phyloP scores from a whole-genome alignment of 371 early-diverging fungal genomes.

The Parasitella parasitica region DNA sequence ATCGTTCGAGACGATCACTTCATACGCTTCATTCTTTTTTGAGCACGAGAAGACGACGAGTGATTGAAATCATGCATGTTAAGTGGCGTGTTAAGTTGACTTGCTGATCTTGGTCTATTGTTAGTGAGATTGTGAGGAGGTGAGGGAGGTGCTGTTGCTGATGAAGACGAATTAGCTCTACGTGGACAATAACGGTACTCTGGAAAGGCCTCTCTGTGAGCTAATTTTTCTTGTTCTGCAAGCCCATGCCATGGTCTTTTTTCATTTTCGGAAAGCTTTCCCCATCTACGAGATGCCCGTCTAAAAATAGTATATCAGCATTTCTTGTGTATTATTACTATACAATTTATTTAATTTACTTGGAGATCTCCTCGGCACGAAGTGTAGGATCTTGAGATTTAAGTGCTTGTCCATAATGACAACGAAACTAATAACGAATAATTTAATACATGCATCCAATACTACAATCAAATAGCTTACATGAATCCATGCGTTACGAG shows the following conservation, averaged over 20 bases:
- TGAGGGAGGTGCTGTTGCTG: conserved; percentile 13
- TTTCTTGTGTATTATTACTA: background rate
- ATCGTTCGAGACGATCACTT: background rate
- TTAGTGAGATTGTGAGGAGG: conserved; percentile 5
- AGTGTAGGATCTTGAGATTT: conserved; percentile 39
- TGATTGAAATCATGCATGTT: conserved; percentile 11
- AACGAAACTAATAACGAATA: conserved; percentile 26
- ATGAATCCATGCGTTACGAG: conserved; percentile 44
- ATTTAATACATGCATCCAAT: background rate
- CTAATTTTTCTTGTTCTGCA: conserved; percentile 48
- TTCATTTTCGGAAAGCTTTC: conserved; percentile 43
- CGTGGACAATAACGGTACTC: conserved; percentile 52
- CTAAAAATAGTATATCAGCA: conserved; percentile 12
- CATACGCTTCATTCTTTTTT: conserved; percentile 18
- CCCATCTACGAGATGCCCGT: conserved; percentile 50
- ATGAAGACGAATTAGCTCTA: conserved; percentile 22
- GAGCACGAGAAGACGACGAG: background rate
- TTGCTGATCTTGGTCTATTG: conserved; percentile 14
- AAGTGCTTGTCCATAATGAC: conserved; percentile 38
- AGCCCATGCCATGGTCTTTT: conserved; percentile 53
- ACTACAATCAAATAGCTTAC: conserved; percentile 11
- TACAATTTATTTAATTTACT: conserved; percentile 26
- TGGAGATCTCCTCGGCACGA: conserved; percentile 41
- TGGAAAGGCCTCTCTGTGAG: conserved; percentile 52
- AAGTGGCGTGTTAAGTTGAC: conserved; percentile 14